These are phyloP conservation scores for Vigna radiata DNA, from an alignment of 306 rosid genomes.

Conservation along the genomic window DNA sequence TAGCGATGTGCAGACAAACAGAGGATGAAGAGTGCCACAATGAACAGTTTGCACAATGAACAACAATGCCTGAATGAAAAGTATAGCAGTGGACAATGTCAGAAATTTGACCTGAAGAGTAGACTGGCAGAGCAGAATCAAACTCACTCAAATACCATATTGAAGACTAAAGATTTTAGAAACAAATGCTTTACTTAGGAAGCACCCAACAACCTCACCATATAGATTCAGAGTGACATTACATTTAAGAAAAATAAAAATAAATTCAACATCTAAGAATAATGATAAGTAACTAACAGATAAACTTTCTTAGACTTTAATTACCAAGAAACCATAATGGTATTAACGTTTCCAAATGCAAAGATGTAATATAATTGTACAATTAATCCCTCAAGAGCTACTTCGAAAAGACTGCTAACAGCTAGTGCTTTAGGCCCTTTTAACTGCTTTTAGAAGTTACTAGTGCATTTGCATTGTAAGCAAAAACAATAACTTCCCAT, in stretches of 20 bases:
- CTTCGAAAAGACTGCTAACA: slow-evolving; percentile 8
- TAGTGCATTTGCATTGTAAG: slow-evolving; percentile 8
- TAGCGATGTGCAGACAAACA: too few relatives aligned
- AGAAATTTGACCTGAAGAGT: too few relatives aligned
- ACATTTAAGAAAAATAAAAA: neutral
- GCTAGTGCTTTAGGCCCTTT: slow-evolving; percentile 26
- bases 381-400: slow-evolving; percentile 15
- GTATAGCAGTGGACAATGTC: too few relatives aligned
- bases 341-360: neutral
- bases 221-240: neutral
- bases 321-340: neutral
- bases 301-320: neutral
- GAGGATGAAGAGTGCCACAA: too few relatives aligned
- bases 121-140: too few relatives aligned
- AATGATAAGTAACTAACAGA: neutral
- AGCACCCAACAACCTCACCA: neutral
- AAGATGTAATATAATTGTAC: neutral
- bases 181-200: neutral
- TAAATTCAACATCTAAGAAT: neutral
- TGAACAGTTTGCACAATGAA: too few relatives aligned
- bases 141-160: too few relatives aligned
- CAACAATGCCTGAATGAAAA: too few relatives aligned
- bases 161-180: neutral
- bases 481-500: neutral
- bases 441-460: slow-evolving; percentile 20